Percentiles rank a stretch among this genome's conserved stretches.
These are phyloP conservation scores for Colletotrichum incanum DNA, from an alignment of 2,329 filamentous ascomycete species.

Conservation along the genomic window DNA sequence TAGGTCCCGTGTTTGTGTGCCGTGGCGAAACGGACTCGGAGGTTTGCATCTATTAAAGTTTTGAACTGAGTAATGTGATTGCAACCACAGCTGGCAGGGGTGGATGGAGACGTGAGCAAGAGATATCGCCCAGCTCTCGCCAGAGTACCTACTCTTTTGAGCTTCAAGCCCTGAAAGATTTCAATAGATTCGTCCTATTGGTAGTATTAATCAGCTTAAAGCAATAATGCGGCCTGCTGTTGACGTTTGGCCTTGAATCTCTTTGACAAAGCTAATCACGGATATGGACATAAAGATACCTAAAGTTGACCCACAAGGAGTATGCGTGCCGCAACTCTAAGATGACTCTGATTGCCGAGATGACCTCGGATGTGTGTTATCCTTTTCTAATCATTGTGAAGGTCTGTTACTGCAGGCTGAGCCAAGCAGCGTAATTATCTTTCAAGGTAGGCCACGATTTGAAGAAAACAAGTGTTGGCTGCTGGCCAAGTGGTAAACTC, in stretches of 20 bases:
- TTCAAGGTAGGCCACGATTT: background rate
- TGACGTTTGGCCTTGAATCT: too few species aligned
- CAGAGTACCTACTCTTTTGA: too few species aligned
- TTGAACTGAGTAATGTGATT: background rate
- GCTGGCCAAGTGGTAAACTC: background rate
- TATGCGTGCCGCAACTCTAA: background rate
- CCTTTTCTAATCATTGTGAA: too few species aligned
- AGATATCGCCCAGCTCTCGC: too few species aligned
- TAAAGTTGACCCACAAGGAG: background rate
- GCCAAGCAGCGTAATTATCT: background rate
- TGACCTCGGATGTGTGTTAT: background rate
- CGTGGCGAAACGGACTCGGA: background rate
- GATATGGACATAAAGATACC: background rate
- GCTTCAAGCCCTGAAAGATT: too few species aligned
- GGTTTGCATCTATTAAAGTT: background rate
- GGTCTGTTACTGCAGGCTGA: background rate
- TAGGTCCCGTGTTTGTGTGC: background rate
- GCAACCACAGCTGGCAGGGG: background rate
- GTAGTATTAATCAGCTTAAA: too few species aligned
- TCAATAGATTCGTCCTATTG: too few species aligned
- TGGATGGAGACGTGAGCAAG: background rate
- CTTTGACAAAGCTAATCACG: background rate
- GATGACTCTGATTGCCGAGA: background rate
- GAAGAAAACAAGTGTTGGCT: background rate
- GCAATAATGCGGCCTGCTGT: too few species aligned